Evolutionary conservation across 2,329 filamentous ascomycete genomes (phyloP), one percentile per base, ranked within the genome.

Genomic region (Rachicladosporium sp.): DNA sequence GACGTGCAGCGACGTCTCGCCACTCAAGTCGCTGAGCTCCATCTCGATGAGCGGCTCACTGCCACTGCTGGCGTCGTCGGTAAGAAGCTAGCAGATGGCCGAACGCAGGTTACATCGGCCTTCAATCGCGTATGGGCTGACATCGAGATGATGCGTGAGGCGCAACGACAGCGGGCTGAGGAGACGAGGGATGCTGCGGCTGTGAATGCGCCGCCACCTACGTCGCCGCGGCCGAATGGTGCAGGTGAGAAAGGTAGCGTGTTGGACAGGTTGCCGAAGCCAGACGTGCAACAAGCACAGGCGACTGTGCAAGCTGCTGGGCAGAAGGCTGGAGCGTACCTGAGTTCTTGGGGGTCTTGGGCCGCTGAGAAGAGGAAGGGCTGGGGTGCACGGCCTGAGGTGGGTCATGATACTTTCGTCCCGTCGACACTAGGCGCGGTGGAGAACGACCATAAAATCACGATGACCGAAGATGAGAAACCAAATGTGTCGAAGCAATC

Each of bases 111-210:
- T 1, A 87, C 81, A 12, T 81, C 78, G 4, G 80, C 91, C 30
- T 85, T 95, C 60, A 93, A 82, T 58, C 87, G 78, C 53, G 69
- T 96, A 19, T 96, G 93, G 69, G 76, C 85, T 0, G 89, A 96
- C 51, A 83, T 96, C 63, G 89, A 96, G 60, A 66, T 76, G 2
- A 74, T 86, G 63, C 72, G 84, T 10, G 84, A 88, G 62, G 73
- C 76, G 10, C 82, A 88, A 58, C 69, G 76, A 41, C 78, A 74
- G 51, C 68, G 70, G 37, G 65, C 70, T 4, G 76, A 81, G 43
- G 71, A 81, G 53, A 60, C 65, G 35, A 64, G 66, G 47, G 62
- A 56, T 56, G 59, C 61, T 10, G 50, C 51, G 11, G 50, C 53
- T 7, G 44, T 54, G 5, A 39, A 39, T 10, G 41, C 38, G n/a